Conservation (phyloP, 345 rosid species). For the Eucalyptus sp. region DNA sequence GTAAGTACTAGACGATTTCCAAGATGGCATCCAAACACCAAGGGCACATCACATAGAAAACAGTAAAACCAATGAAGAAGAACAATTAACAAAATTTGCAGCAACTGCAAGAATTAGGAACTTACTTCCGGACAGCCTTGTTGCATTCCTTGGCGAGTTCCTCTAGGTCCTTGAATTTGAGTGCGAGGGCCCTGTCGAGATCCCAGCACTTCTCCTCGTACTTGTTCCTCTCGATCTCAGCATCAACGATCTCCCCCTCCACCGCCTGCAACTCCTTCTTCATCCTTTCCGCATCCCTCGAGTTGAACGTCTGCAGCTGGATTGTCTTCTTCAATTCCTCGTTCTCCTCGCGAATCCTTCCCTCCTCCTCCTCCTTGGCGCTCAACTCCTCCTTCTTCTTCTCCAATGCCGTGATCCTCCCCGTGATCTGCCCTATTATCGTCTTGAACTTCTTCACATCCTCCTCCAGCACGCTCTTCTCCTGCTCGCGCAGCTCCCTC, state of each 20-base stretch:
- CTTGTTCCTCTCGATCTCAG: conserved; percentile 45
- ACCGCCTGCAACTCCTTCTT: conserved; percentile 79
- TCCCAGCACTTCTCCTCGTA: conserved; percentile 90
- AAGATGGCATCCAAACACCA: not conserved
- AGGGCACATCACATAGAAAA: not conserved
- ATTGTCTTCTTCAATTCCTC: conserved; percentile 61
- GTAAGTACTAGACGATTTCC: not conserved
- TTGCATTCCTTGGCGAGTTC: conserved; percentile 62
- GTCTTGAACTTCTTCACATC: conserved; percentile 63
- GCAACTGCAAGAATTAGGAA: not conserved
- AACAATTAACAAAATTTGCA: not conserved
- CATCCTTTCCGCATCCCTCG: conserved; percentile 88
- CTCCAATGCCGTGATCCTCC: conserved; percentile 24
- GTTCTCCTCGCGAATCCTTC: conserved; percentile 47
- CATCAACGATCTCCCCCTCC: conserved; percentile 68
- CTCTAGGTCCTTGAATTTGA: conserved; percentile 59
- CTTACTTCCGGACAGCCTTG: conserved; percentile 58
- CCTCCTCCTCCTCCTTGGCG: conserved; percentile 52
- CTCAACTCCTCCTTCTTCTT: conserved; percentile 39
- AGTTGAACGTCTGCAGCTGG: conserved; percentile 60
- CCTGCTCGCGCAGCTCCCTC: conserved; percentile 44
- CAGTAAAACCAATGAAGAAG: not conserved
- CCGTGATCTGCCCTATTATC: conserved; percentile 34
- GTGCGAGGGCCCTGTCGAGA: conserved; percentile 26
- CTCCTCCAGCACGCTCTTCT: conserved; percentile 45